Evolutionary conservation across 805 yeast species (phyloP).

Genomic region (Saccharomycopsis malanga): DNA sequence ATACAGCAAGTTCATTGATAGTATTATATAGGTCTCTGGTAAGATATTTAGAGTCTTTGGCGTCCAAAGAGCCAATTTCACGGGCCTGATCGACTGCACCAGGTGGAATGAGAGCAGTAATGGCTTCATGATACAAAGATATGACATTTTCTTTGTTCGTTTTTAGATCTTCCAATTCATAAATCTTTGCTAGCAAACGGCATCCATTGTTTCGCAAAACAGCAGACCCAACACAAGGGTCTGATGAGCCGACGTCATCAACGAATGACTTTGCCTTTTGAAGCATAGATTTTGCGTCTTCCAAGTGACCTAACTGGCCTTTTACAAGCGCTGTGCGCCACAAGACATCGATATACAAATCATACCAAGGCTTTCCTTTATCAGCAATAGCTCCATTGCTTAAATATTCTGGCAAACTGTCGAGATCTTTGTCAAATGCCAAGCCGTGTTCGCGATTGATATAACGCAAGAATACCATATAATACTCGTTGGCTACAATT

Average conservation of each 20-base stretch:
- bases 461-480: conserved; percentile 28
- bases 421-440: conserved; percentile 23
- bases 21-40: conserved; percentile 25
- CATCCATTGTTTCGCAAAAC: conserved; percentile 24
- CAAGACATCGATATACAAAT: conserved; percentile 33
- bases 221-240: conserved; percentile 9
- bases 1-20: conserved; percentile 26
- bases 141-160: neutral
- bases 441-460: conserved; percentile 30
- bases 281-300: conserved; percentile 26
- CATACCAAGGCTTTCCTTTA: conserved; percentile 29
- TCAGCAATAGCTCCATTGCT: conserved; percentile 25
- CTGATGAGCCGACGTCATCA: conserved; percentile 8
- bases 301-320: conserved; percentile 25
- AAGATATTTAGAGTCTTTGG: conserved; percentile 2
- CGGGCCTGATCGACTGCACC: conserved; percentile 1
- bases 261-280: conserved; percentile 28
- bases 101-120: neutral
- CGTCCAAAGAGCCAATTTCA: neutral
- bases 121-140: neutral
- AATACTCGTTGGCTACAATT: conserved; percentile 30
- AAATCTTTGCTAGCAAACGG: conserved; percentile 33
- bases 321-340: conserved; percentile 34
- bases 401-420: conserved; percentile 23
- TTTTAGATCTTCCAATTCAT: conserved; percentile 11